These are phyloP conservation scores for Dioszegia hungarica DNA, from an alignment of 768 basidiomycete genomes.

Conservation along the genomic window DNA sequence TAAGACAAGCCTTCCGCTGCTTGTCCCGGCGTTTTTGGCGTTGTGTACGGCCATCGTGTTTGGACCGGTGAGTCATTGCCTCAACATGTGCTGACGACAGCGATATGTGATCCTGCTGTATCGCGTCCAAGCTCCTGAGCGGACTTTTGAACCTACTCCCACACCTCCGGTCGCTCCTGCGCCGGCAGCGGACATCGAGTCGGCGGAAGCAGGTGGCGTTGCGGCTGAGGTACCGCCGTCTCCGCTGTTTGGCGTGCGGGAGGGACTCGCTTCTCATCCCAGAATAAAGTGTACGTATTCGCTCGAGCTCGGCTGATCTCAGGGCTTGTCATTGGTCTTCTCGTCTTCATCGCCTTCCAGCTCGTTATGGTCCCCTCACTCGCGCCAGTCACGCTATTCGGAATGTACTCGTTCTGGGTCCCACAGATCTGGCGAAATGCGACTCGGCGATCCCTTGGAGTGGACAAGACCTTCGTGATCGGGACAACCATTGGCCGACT, in stretches of 20 bases:
- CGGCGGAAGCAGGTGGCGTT: not conserved
- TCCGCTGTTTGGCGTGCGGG: too few species aligned
- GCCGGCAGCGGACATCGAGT: constrained; percentile 3
- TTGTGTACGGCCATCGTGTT: constrained; percentile 69
- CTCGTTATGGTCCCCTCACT: constrained; percentile 56
- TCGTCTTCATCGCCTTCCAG: constrained; percentile 68
- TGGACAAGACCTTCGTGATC: constrained; percentile 66
- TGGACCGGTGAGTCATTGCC: constrained; percentile 62
- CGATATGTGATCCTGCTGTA: constrained; percentile 77
- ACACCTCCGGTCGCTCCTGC: constrained; percentile 4
- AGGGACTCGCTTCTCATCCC: constrained; percentile 9
- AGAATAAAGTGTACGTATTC: constrained; percentile 13
- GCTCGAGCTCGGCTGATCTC: constrained; percentile 4
- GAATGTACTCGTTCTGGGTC: constrained; percentile 76
- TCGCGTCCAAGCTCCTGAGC: constrained; percentile 66
- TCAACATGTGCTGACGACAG: constrained; percentile 50
- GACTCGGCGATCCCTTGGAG: constrained; percentile 63
- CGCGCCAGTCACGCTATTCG: constrained; percentile 60
- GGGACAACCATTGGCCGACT: constrained; percentile 71
- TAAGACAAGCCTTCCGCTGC: constrained; percentile 68
- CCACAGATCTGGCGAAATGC: constrained; percentile 77
- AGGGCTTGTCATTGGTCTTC: constrained; percentile 62
- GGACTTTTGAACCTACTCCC: constrained; percentile 33
- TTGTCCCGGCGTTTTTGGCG: constrained; percentile 78
- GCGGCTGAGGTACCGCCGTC: not conserved